Conservation (phyloP, 805 yeast genomes). For the Wickerhamomyces strasburgensis region DNA sequence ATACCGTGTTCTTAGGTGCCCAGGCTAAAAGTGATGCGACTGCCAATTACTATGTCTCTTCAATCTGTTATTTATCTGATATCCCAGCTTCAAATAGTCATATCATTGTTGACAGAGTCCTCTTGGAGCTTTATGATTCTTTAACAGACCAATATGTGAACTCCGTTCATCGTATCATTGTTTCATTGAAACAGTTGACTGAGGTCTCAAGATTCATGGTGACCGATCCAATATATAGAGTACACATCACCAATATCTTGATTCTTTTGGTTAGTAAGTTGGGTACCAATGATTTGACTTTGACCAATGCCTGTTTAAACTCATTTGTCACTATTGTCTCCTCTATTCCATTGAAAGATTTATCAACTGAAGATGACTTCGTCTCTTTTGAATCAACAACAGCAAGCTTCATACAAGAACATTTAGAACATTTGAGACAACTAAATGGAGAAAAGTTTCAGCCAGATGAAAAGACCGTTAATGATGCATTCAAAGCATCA, state of each 20-base stretch:
- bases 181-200: slow-evolving; percentile 64
- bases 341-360: slow-evolving; percentile 65
- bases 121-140: slow-evolving; percentile 75
- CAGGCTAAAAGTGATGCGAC: slow-evolving; percentile 63
- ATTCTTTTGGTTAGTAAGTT: slow-evolving; percentile 72
- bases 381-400: slow-evolving; percentile 35
- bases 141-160: slow-evolving; percentile 57
- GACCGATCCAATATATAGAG: slow-evolving; percentile 54
- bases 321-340: slow-evolving; percentile 66
- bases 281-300: slow-evolving; percentile 78
- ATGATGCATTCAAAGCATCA: slow-evolving; percentile 63
- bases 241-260: slow-evolving; percentile 73
- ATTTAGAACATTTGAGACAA: slow-evolving; percentile 45
- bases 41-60: slow-evolving; percentile 51
- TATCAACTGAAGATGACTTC: slow-evolving; percentile 37
- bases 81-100: slow-evolving; percentile 43
- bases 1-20: slow-evolving; percentile 58
- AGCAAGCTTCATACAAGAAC: slow-evolving; percentile 58
- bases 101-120: slow-evolving; percentile 44
- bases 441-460: slow-evolving; percentile 28
- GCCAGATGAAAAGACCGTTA: slow-evolving; percentile 42
- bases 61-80: slow-evolving; percentile 55
- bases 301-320: slow-evolving; percentile 64
- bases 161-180: slow-evolving; percentile 73
- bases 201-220: slow-evolving; percentile 66